These are phyloP conservation scores for Salix purpurea DNA, from an alignment of 345 rosid species.

Conservation along the genomic window DNA sequence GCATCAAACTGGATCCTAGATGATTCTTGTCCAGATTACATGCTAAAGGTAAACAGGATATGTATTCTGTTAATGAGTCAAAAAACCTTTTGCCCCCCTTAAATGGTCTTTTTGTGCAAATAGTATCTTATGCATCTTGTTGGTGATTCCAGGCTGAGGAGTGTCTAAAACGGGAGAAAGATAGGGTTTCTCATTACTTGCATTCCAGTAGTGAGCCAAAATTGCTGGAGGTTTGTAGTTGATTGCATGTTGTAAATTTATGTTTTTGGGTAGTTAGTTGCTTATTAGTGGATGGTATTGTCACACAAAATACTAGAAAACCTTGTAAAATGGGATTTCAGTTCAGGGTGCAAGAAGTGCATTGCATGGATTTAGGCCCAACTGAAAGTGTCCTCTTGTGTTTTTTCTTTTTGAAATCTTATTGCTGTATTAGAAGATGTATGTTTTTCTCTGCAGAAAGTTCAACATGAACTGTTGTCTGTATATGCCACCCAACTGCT, in stretches of 20 bases:
- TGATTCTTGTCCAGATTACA: constrained; percentile 41
- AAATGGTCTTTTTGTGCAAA: background rate
- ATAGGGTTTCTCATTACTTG: constrained; percentile 35
- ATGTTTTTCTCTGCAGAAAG: constrained; percentile 21
- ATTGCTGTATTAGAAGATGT: background rate
- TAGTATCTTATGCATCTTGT: background rate
- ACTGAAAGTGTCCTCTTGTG: background rate
- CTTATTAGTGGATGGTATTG: background rate
- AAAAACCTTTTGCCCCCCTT: too few relatives aligned
- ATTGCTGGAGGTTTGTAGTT: constrained; percentile 31
- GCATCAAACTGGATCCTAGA: constrained; percentile 43
- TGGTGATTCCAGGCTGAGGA: constrained; percentile 29
- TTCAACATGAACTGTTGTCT: constrained; percentile 30
- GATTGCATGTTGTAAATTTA: background rate
- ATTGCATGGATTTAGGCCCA: background rate
- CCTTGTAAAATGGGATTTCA: background rate
- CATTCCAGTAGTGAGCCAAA: constrained; percentile 40
- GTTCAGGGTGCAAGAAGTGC: background rate
- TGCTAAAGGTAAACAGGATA: constrained; percentile 32
- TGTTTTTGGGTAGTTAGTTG: background rate
- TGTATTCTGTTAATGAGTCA: background rate
- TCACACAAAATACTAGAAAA: background rate
- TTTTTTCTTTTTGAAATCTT: background rate
- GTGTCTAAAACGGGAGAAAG: constrained; percentile 39
- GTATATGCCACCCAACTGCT: constrained; percentile 35